These are phyloP conservation scores for Capsicum baccatum DNA, from an alignment of 257 asterid genomes.

Conservation along the genomic window DNA sequence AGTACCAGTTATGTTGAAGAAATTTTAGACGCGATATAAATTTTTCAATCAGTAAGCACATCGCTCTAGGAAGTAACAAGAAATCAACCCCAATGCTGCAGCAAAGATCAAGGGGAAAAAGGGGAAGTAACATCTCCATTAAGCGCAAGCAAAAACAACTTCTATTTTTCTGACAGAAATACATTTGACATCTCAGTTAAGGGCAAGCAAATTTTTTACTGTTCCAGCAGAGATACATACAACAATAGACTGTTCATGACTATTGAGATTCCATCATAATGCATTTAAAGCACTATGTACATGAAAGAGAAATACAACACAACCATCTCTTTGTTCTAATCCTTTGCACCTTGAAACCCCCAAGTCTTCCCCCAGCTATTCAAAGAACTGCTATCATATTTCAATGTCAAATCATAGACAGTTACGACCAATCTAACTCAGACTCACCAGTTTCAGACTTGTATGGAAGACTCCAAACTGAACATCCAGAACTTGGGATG, in stretches of 20 bases:
- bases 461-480: constrained; percentile 71
- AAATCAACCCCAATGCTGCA: background rate
- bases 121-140: background rate
- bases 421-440: constrained; percentile 30
- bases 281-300: constrained; percentile 27
- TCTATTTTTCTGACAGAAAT: background rate
- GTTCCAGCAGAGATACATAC: background rate
- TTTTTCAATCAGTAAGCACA: background rate
- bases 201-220: background rate
- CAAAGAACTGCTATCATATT: background rate
- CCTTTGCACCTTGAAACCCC: background rate
- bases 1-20: background rate
- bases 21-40: background rate
- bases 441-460: constrained; percentile 80
- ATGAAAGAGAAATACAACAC: background rate
- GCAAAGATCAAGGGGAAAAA: background rate
- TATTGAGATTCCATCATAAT: background rate
- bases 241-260: background rate
- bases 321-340: background rate
- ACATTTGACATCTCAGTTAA: constrained; percentile 5
- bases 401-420: background rate
- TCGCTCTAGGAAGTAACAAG: background rate
- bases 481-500: constrained; percentile 65
- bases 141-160: background rate
- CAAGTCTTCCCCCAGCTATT: background rate